Base-by-base conservation (phyloP, 1,139 yeast genomes). In the Blastobotrys serpentis region DNA sequence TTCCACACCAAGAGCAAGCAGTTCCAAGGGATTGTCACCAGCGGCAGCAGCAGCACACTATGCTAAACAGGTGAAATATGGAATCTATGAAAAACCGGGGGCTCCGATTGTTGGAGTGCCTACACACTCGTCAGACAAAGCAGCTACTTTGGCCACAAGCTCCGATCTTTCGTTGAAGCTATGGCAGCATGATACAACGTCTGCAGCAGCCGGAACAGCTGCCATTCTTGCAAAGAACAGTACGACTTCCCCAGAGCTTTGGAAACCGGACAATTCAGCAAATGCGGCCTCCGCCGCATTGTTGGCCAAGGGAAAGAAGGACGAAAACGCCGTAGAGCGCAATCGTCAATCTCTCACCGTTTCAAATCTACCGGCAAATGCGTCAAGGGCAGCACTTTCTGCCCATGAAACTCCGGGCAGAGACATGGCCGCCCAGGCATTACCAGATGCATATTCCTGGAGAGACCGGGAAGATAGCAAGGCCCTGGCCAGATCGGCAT, bases 51-150 rank as follows among this genome's bases (percentile, higher is more conserved):
- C 56, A 10, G 62, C 62, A 4, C 48, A 52, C 42, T 87, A 86
- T 69, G 84, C 82, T 58, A 90, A 88, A 55, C 84, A 84, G 61
- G 69, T 84, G 63, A 85, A 79, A 61, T 84, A 83, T 61, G 96
- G 96, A 36, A 74, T 82, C 46, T 87, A 75, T 68, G 76, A 78
- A 56, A 74, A 81, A 48, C 96, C 96, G 1, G 82, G 86, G 10
- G 74, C 73, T 46, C 79, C 82, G 3, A 69, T 77, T 13, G 76
- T 86, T 2, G 96, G 97, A 11, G 92, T 86, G 49, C 77, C 69
- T 29, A 59, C 57, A 23, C 46, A 53, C 21, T 60, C 66, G 23
- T 64, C 69, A 11, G 64, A 62, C 45, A 55, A 62, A 14, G 71
- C 73, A 16, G 75, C 75, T 2, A 52, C 63, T 14, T 56, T 67